These are phyloP conservation scores for Novymonas esmeraldas DNA, from an alignment of 208 protist genomes.

Conservation along the genomic window DNA sequence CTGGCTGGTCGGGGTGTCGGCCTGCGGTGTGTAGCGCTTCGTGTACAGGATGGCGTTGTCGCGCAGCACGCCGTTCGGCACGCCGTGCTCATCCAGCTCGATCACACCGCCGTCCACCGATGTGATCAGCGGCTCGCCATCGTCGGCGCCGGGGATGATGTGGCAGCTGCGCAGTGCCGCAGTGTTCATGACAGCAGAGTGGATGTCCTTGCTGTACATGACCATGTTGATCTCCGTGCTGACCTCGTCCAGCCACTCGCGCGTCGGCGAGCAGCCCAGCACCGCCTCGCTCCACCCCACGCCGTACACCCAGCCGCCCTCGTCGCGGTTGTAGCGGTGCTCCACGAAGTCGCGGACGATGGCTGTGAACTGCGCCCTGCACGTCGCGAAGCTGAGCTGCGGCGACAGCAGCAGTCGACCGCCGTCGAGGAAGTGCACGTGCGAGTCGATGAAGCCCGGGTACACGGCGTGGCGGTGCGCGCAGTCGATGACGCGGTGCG, in stretches of 20 bases:
- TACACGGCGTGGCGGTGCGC: conserved; percentile 33
- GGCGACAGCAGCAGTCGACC: conserved; percentile 39
- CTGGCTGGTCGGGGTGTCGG: conserved; percentile 27
- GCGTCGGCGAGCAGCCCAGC: conserved; percentile 52
- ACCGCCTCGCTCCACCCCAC: conserved; percentile 56
- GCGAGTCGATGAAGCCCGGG: conserved; percentile 73
- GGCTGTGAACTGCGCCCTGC: conserved; percentile 33
- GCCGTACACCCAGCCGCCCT: conserved; percentile 48
- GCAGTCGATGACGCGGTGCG: conserved; percentile 51
- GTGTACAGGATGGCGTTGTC: conserved; percentile 53
- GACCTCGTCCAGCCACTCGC: conserved; percentile 63
- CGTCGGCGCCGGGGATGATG: conserved; percentile 43
- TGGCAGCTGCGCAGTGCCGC: conserved; percentile 44
- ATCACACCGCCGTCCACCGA: conserved; percentile 37
- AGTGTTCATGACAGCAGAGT: conserved; percentile 61
- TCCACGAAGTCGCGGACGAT: conserved; percentile 41
- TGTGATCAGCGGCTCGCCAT: conserved; percentile 40
- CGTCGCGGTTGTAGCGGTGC: conserved; percentile 11
- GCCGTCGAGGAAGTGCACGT: conserved; percentile 65
- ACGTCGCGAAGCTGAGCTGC: conserved; percentile 26
- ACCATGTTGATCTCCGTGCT: conserved; percentile 41
- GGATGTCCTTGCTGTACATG: conserved; percentile 57
- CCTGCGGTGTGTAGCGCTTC: conserved; percentile 25
- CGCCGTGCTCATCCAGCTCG: conserved; percentile 38
- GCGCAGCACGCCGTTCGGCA: conserved; percentile 61